phyloP scores from a whole-genome alignment of 2,329 filamentous ascomycete genomes.

The Pseudocercospora macadamiae region DNA sequence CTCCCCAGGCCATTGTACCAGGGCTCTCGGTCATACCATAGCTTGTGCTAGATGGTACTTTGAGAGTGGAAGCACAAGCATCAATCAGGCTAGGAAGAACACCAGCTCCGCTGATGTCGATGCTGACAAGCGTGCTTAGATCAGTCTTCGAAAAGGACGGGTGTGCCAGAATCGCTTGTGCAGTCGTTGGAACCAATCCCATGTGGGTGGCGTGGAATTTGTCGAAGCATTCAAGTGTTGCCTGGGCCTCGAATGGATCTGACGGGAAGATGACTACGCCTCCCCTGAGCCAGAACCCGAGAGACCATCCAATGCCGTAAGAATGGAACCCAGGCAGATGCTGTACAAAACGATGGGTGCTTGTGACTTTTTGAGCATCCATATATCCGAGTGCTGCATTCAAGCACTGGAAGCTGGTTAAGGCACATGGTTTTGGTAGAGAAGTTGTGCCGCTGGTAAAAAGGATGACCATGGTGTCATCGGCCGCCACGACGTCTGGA shows the following conservation, averaged over 20 bases:
- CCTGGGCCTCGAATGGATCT: constrained; percentile 37
- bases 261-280: constrained; percentile 36
- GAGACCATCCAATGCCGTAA: constrained; percentile 37
- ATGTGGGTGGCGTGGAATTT: constrained; percentile 38
- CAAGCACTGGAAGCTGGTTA: constrained; percentile 42
- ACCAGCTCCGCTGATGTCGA: constrained; percentile 41
- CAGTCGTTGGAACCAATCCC: constrained; percentile 40
- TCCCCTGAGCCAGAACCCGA: constrained; percentile 35
- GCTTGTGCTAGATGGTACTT: constrained; percentile 35
- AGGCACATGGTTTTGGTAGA: constrained; percentile 50
- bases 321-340: constrained; percentile 39
- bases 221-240: constrained; percentile 39
- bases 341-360: constrained; percentile 34
- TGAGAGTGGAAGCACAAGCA: constrained; percentile 33
- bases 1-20: constrained; percentile 47
- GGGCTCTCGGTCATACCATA: constrained; percentile 54
- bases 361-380: constrained; percentile 34
- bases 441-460: constrained; percentile 58
- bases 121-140: constrained; percentile 35
- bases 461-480: constrained; percentile 45
- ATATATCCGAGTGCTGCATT: constrained; percentile 42
- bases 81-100: constrained; percentile 40
- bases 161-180: constrained; percentile 38
- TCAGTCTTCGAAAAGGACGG: constrained; percentile 34
- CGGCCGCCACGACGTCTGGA: constrained; percentile 33